Percentiles rank a stretch among this genome's conserved stretches.
Conservation (phyloP, 2,329 filamentous ascomycete species). For the Calycina herbarum region DNA sequence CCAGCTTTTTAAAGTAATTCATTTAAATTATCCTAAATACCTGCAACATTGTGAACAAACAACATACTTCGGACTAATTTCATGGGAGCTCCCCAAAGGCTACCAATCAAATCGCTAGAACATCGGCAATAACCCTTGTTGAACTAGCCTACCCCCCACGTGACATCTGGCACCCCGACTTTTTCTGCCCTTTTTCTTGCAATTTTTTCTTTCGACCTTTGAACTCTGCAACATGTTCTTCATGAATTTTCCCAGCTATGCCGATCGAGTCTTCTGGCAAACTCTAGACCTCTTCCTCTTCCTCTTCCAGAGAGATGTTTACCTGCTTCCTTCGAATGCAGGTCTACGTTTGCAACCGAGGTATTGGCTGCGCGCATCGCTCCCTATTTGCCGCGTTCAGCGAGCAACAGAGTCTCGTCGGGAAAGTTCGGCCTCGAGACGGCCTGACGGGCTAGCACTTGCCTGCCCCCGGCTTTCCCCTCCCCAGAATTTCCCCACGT, state of each 20-base stretch:
- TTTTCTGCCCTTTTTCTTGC: background rate
- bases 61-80: too few species aligned
- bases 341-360: background rate
- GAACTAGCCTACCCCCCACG: background rate
- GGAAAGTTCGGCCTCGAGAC: conserved; percentile 5
- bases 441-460: background rate
- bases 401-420: conserved; percentile 1
- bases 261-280: background rate
- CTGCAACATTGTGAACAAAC: too few species aligned
- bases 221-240: background rate
- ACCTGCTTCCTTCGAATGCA: background rate
- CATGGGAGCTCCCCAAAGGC: background rate
- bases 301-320: background rate
- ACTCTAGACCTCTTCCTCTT: background rate
- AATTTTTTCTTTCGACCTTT: background rate
- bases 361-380: background rate
- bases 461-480: conserved; percentile 3
- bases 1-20: too few species aligned
- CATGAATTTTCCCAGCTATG: background rate
- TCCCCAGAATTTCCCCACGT: conserved; percentile 8
- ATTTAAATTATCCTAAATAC: too few species aligned
- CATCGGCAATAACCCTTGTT: background rate
- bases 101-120: background rate
- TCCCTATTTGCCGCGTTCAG: conserved; percentile 10
- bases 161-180: background rate